phyloP scores from a whole-genome alignment of 148 eudicot species.

The Spergularia marina region DNA sequence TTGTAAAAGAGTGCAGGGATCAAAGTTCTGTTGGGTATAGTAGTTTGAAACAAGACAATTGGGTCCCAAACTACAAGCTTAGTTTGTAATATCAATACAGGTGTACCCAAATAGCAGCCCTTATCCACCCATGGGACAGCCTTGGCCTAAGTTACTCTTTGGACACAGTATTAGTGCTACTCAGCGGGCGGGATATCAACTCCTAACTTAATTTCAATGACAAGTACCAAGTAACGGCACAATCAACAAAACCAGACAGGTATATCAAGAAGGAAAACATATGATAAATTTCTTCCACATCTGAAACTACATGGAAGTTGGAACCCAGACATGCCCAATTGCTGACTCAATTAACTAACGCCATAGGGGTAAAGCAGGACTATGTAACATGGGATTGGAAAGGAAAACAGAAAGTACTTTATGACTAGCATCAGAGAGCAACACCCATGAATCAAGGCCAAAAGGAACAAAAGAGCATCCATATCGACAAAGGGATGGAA shows the following conservation, averaged over 20 bases:
- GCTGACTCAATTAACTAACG: neutral
- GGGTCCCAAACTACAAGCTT: neutral
- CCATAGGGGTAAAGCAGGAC: neutral
- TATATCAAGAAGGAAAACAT: neutral
- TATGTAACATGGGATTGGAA: neutral
- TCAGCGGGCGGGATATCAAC: neutral
- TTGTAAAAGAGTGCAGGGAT: neutral
- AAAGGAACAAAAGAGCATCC: too few relatives aligned
- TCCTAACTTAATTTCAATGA: neutral
- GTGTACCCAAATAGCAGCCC: too few relatives aligned
- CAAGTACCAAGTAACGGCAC: neutral
- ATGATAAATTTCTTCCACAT: neutral
- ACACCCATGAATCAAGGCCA: neutral
- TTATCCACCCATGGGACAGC: neutral
- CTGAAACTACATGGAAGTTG: neutral
- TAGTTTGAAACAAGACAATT: too few relatives aligned
- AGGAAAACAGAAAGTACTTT: neutral
- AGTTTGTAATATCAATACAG: neutral
- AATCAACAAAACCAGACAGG: neutral
- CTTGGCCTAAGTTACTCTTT: neutral
- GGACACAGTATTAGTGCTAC: neutral
- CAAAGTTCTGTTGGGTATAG: too few relatives aligned
- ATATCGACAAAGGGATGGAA: too few relatives aligned
- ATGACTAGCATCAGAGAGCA: neutral
- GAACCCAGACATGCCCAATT: neutral